phyloP scores from a whole-genome alignment of 208 protist genomes.

The Vickermania ingenoplastis region DNA sequence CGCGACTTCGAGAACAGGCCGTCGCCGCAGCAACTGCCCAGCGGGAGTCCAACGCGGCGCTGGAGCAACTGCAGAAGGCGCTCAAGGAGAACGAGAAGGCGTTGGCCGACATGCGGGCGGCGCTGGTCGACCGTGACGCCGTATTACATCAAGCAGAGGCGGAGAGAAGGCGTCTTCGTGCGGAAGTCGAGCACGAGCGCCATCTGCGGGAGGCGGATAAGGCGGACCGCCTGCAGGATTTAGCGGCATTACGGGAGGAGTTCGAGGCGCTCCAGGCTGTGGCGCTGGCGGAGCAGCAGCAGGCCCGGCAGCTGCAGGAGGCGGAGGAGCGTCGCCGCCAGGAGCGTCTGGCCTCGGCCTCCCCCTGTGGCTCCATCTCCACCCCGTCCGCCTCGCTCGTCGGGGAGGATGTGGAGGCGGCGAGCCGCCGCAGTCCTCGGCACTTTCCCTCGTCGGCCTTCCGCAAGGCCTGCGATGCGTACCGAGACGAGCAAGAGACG shows the following conservation, averaged over 20 bases:
- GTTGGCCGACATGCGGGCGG: background rate
- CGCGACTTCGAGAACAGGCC: background rate
- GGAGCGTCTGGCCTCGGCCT: background rate
- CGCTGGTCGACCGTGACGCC: background rate
- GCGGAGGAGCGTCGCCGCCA: background rate
- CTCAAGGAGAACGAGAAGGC: conserved; percentile 7
- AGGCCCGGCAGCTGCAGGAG: conserved; percentile 5
- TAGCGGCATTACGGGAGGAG: conserved; percentile 2
- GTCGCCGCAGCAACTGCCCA: background rate
- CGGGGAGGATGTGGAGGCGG: background rate
- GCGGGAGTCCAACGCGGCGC: background rate
- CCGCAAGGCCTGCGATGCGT: background rate
- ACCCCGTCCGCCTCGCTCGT: too few relatives aligned
- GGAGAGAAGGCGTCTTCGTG: conserved; percentile 10
- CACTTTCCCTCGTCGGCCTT: background rate
- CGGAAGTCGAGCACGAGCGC: conserved; percentile 3
- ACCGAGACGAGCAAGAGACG: background rate
- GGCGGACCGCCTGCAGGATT: background rate
- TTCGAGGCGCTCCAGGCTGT: conserved; percentile 1
- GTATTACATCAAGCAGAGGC: background rate
- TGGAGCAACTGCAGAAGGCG: conserved; percentile 3
- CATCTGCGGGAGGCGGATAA: background rate
- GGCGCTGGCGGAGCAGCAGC: conserved; percentile 4
- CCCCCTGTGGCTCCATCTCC: too few relatives aligned
- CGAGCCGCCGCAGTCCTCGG: background rate